Conservation (phyloP, 225 moss, liverwort and hornwort genomes). For the Sphagnum contortum region DNA sequence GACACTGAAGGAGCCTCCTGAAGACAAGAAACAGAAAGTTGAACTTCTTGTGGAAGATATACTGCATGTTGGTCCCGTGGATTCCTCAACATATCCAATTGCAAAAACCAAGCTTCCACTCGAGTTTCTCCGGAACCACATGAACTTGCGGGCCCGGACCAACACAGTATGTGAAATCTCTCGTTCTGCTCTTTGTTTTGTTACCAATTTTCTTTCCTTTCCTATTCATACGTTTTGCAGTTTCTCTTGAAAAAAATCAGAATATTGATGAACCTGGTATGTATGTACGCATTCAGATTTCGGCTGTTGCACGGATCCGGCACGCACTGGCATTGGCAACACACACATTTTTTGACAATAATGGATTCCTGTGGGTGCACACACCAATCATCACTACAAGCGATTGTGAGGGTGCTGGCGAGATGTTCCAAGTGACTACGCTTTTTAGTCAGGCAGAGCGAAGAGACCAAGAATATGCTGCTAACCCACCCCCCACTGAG, state of each 20-base stretch:
- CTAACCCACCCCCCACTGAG: conserved; percentile 42
- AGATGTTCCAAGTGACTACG: conserved; percentile 99
- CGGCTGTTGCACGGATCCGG: conserved; percentile 71
- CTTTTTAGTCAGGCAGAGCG: conserved; percentile 61
- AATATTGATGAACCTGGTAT: background rate
- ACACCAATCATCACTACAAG: conserved; percentile 93
- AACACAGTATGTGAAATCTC: conserved; percentile 46
- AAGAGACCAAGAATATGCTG: conserved; percentile 35
- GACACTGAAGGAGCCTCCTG: conserved; percentile 65
- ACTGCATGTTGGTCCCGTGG: conserved; percentile 66
- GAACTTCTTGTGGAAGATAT: conserved; percentile 60
- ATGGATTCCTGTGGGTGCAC: conserved; percentile 83
- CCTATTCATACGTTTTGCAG: background rate
- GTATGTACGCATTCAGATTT: conserved; percentile 37
- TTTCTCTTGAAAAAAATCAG: background rate
- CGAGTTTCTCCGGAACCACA: conserved; percentile 65
- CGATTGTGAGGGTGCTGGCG: conserved; percentile 94
- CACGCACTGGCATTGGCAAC: conserved; percentile 75
- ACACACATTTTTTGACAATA: conserved; percentile 74
- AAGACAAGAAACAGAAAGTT: conserved; percentile 81
- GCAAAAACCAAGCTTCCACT: conserved; percentile 65
- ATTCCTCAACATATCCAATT: conserved; percentile 70
- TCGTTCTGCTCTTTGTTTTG: background rate
- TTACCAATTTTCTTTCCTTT: background rate
- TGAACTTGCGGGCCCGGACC: conserved; percentile 82